phyloP scores from a whole-genome alignment of 148 eudicot species.

The Spergularia bocconei region DNA sequence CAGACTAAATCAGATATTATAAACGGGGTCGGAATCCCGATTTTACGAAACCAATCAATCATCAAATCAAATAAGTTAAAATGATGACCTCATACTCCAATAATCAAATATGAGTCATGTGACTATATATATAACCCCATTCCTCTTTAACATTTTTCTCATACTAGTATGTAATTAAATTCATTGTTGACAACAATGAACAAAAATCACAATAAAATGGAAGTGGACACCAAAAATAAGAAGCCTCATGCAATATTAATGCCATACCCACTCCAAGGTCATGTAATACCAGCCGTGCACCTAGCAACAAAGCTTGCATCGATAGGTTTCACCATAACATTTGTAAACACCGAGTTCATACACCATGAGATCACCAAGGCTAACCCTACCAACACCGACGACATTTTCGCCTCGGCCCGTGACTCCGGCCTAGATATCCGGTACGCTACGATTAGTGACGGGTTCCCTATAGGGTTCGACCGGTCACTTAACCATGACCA shows the following conservation, averaged over 20 bases:
- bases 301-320: slow-evolving; percentile 68
- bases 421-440: slow-evolving; percentile 42
- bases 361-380: slow-evolving; percentile 44
- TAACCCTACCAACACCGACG: slow-evolving; percentile 18
- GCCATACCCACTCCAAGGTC: slow-evolving; percentile 59
- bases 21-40: too few species aligned
- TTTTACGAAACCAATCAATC: too few species aligned
- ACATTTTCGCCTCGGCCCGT: slow-evolving; percentile 43
- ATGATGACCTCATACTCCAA: too few species aligned
- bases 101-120: too few species aligned
- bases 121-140: too few species aligned
- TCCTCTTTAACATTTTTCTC: too few species aligned
- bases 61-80: too few species aligned
- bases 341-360: slow-evolving; percentile 55
- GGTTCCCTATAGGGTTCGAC: slow-evolving; percentile 29
- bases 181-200: too few species aligned
- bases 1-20: too few species aligned
- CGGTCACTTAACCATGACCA: slow-evolving; percentile 31
- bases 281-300: slow-evolving; percentile 55
- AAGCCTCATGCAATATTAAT: slow-evolving; percentile 50
- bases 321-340: slow-evolving; percentile 61
- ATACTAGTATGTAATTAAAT: too few species aligned
- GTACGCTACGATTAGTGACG: slow-evolving; percentile 16
- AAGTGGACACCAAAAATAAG: background rate
- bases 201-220: too few species aligned